Percentiles rank a stretch among this genome's conserved stretches.
These are phyloP conservation scores for Ilyonectria robusta DNA, from an alignment of 2,329 filamentous ascomycete genomes.

Conservation along the genomic window DNA sequence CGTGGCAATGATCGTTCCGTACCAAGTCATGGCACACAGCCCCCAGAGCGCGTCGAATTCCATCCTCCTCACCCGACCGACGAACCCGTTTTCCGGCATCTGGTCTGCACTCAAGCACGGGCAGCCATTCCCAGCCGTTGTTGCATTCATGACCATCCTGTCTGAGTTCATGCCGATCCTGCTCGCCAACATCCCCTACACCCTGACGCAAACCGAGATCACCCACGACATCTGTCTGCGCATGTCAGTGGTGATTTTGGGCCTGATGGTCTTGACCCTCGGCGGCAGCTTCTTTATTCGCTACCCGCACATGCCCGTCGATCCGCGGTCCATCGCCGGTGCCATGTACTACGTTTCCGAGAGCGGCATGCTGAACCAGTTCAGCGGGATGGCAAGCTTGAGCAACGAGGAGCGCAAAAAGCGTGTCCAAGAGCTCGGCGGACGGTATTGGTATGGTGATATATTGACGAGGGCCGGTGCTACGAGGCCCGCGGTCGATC, in stretches of 20 bases:
- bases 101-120: slow-evolving; percentile 45
- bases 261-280: slow-evolving; percentile 59
- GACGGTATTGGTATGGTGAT: slow-evolving; percentile 44
- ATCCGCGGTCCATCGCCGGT: slow-evolving; percentile 62
- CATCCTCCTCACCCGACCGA: slow-evolving; percentile 58
- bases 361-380: slow-evolving; percentile 44
- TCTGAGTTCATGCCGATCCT: slow-evolving; percentile 66
- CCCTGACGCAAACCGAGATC: slow-evolving; percentile 55
- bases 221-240: slow-evolving; percentile 59
- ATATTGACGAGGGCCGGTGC: slow-evolving; percentile 37
- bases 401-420: slow-evolving; percentile 37
- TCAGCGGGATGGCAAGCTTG: slow-evolving; percentile 42
- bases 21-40: slow-evolving; percentile 55
- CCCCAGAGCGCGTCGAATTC: slow-evolving; percentile 54
- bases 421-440: slow-evolving; percentile 43
- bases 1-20: slow-evolving; percentile 61
- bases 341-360: slow-evolving; percentile 59
- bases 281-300: slow-evolving; percentile 57
- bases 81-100: slow-evolving; percentile 63
- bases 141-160: slow-evolving; percentile 60
- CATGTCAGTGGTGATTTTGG: slow-evolving; percentile 56
- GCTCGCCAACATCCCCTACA: slow-evolving; percentile 64
- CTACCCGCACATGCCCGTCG: slow-evolving; percentile 62
- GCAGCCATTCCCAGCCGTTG: slow-evolving; percentile 56
- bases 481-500: slow-evolving; percentile 44